Conservation (phyloP, 257 asterid genomes). For the Capsicum baccatum region DNA sequence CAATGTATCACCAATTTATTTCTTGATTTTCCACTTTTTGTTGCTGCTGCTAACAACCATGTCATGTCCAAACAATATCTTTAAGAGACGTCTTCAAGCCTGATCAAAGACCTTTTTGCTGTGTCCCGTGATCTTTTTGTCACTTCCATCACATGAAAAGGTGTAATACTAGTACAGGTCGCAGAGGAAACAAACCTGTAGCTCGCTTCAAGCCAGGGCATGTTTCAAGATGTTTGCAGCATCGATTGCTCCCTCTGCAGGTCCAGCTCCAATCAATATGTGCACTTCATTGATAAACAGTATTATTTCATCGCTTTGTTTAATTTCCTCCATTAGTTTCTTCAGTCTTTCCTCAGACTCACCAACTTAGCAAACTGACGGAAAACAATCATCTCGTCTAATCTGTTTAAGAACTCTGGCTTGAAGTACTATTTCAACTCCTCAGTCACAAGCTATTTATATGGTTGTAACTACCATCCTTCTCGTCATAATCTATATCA, state of each 20-base stretch:
- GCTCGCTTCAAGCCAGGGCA: constrained; percentile 50
- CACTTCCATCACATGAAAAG: constrained; percentile 83
- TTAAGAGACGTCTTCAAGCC: constrained; percentile 77
- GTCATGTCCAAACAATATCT: constrained; percentile 70
- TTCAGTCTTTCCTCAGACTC: constrained; percentile 51
- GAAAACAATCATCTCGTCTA: no score
- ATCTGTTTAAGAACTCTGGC: no score
- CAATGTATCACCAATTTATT: neutral
- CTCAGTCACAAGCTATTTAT: no score
- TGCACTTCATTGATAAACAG: constrained; percentile 53
- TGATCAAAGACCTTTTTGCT: constrained; percentile 62
- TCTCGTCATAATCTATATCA: no score
- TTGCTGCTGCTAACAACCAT: constrained; percentile 44
- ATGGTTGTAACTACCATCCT: no score
- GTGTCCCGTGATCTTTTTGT: constrained; percentile 76
- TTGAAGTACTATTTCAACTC: no score
- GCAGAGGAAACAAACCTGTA: constrained; percentile 36
- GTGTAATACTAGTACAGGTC: constrained; percentile 44
- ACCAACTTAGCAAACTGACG: constrained; percentile 18
- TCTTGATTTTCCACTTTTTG: constrained; percentile 25
- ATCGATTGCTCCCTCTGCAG: constrained; percentile 47
- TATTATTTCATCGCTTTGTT: constrained; percentile 39
- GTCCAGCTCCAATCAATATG: constrained; percentile 52
- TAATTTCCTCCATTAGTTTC: constrained; percentile 48
- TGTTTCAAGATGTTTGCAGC: constrained; percentile 53